Evolutionary conservation across 352 stramenopile species (phyloP).

Genomic region (Phytopythium litorale): DNA sequence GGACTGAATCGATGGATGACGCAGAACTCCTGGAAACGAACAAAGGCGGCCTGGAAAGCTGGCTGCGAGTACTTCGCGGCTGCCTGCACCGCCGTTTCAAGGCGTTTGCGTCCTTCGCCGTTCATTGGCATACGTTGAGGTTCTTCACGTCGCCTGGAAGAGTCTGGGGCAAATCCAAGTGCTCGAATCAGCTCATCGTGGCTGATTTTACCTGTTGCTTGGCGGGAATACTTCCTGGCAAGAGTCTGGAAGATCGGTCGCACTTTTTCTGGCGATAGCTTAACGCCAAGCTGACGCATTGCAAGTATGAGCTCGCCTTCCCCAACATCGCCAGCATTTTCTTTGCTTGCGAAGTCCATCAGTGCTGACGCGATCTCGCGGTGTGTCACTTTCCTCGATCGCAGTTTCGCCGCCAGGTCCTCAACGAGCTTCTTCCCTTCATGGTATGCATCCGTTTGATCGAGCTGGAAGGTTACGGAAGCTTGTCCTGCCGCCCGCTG

Average conservation of each 20-base stretch:
- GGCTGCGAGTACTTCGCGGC: constrained; percentile 27
- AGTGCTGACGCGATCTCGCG: constrained; percentile 18
- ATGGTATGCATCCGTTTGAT: constrained; percentile 10
- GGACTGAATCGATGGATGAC: constrained; percentile 38
- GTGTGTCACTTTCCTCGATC: constrained; percentile 4
- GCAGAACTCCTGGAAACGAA: constrained; percentile 48
- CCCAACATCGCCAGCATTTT: constrained; percentile 14
- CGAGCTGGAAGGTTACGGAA: neutral
- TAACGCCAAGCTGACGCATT: constrained; percentile 25
- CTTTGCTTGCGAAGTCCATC: constrained; percentile 3
- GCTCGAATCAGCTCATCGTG: neutral
- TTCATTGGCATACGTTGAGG: constrained; percentile 5
- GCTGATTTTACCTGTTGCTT: constrained; percentile 9
- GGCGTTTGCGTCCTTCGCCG: constrained; percentile 25
- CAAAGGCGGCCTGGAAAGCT: constrained; percentile 25
- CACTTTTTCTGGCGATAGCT: constrained; percentile 18
- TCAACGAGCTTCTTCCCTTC: constrained; percentile 10
- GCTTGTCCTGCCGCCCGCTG: neutral
- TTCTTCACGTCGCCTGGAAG: neutral
- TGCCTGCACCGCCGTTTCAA: constrained; percentile 23
- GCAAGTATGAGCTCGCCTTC: constrained; percentile 19
- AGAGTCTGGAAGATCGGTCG: constrained; percentile 21
- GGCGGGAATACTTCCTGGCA: constrained; percentile 6
- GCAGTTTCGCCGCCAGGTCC: constrained; percentile 15
- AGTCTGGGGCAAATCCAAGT: neutral